Evolutionary conservation across 306 rosid species (phyloP).

Genomic region (Morella rubra): DNA sequence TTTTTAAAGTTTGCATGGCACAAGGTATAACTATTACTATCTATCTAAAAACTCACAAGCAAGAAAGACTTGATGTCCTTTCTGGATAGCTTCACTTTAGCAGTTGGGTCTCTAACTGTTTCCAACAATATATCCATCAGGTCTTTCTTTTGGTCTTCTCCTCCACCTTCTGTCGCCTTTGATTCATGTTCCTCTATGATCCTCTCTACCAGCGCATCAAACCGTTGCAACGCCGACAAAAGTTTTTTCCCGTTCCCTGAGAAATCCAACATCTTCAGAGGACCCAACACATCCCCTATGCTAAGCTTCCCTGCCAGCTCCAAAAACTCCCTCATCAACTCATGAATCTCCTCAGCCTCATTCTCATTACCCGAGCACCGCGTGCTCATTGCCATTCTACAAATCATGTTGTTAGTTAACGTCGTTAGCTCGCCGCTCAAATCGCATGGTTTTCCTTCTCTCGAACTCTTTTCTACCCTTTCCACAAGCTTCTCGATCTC

Average conservation of each 20-base stretch:
- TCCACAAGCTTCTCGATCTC: background rate
- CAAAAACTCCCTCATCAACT: background rate
- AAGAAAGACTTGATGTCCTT: background rate
- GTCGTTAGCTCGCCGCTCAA: background rate
- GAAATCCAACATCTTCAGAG: background rate
- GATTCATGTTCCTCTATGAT: background rate
- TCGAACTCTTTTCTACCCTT: background rate
- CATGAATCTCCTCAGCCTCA: background rate
- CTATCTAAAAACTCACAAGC: background rate
- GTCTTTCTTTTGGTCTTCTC: background rate
- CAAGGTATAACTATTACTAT: background rate
- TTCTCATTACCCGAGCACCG: background rate
- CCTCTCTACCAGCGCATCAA: background rate
- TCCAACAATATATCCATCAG: slow-evolving; percentile 9
- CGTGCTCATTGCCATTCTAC: background rate
- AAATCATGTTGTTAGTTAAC: background rate
- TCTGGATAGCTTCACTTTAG: background rate
- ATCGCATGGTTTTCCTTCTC: background rate
- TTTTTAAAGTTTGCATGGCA: too few species aligned
- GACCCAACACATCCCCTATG: background rate
- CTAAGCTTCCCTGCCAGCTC: background rate
- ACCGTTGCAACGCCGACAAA: background rate
- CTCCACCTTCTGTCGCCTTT: background rate
- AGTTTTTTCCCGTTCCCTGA: slow-evolving; percentile 1
- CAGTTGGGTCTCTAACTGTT: background rate